Conservation (phyloP, 495 filamentous ascomycete genomes). For the Delitschia confertaspora region DNA sequence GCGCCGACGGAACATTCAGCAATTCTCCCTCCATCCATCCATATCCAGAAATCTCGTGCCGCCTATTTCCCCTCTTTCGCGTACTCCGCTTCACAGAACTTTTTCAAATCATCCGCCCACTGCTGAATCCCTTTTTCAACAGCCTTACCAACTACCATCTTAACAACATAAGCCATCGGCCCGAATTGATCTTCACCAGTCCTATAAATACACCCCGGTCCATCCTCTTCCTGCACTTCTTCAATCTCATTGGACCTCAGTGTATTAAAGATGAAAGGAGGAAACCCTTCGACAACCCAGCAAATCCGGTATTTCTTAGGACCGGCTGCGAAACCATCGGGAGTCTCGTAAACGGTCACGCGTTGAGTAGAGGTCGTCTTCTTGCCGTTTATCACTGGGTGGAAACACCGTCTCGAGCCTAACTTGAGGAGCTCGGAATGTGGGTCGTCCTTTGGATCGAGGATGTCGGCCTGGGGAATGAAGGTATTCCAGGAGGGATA, state of each 20-base stretch:
- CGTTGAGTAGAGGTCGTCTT: neutral
- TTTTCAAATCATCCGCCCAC: constrained; percentile 10
- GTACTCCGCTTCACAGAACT: no score
- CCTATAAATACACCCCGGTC: constrained; percentile 4
- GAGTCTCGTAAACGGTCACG: constrained; percentile 3
- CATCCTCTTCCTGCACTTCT: constrained; percentile 1
- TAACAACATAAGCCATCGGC: constrained; percentile 3
- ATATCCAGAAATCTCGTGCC: no score
- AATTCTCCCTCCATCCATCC: no score
- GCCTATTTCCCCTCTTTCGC: no score
- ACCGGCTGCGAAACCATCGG: neutral
- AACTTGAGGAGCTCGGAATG: neutral
- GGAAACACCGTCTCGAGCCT: constrained; percentile 1
- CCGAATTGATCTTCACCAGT: constrained; percentile 9
- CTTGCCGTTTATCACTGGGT: neutral
- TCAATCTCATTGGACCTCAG: constrained; percentile 6
- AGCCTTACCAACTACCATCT: neutral
- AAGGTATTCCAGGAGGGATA: constrained; percentile 12
- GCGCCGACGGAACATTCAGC: no score
- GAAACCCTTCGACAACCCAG: constrained; percentile 8
- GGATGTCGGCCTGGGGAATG: constrained; percentile 1
- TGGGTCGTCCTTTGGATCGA: neutral
- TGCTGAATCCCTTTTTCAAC: constrained; percentile 4
- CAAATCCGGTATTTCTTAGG: neutral
- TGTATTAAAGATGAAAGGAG: neutral